Conservation (phyloP, 108 stramenopile genomes). For the Bacterosira constricta region DNA sequence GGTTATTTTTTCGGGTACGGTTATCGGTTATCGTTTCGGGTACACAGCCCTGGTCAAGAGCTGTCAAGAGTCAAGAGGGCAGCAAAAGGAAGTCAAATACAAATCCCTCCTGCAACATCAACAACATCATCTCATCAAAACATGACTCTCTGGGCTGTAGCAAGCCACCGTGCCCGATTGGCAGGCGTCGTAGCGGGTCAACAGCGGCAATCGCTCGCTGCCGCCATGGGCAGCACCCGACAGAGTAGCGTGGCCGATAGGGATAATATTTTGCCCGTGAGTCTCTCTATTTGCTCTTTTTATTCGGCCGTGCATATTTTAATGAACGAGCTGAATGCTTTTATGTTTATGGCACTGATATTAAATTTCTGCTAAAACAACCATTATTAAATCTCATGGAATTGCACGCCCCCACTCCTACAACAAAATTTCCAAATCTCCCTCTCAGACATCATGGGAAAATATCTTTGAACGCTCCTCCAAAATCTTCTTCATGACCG, state of each 20-base stretch:
- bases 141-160: constrained; percentile 18
- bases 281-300: no score
- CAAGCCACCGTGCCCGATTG: constrained; percentile 13
- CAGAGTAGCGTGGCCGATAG: constrained; percentile 42
- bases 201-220: constrained; percentile 6
- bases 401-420: neutral
- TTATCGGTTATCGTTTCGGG: no score
- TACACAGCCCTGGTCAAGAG: no score
- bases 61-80: no score
- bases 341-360: no score
- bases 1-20: no score
- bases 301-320: no score
- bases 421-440: neutral
- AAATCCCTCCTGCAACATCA: neutral
- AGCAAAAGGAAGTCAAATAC: no score
- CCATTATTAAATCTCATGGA: neutral
- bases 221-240: constrained; percentile 11
- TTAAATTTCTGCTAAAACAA: no score
- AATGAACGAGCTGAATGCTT: no score
- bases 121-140: neutral
- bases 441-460: constrained; percentile 79
- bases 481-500: constrained; percentile 91
- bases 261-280: constrained; percentile 50
- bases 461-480: constrained; percentile 86
- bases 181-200: neutral